Conservation (phyloP, 1,284 basidiomycete species). For the Irpex sp. region DNA sequence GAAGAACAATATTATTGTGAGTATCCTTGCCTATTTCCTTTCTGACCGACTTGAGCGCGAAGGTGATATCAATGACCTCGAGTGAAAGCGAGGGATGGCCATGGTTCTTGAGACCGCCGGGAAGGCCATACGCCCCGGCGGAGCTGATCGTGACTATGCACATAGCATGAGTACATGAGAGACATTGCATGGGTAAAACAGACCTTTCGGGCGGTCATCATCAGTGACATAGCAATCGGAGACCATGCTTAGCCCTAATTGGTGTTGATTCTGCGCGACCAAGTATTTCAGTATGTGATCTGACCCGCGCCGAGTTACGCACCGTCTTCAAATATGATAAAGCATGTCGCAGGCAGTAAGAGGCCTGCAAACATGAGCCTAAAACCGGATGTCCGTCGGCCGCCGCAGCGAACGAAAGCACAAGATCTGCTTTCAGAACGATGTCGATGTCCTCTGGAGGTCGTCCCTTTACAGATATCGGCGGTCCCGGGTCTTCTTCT, state of each 20-base stretch:
- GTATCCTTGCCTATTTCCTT: not conserved
- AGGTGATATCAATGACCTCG: slow-evolving; percentile 1
- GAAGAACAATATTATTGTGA: not conserved
- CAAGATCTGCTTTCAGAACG: slow-evolving; percentile 45
- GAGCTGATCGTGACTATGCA: slow-evolving; percentile 2
- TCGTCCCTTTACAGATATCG: slow-evolving; percentile 31
- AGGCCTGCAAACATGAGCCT: slow-evolving; percentile 38
- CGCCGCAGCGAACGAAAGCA: slow-evolving; percentile 50
- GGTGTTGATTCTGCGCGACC: slow-evolving; percentile 47
- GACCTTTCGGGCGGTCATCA: slow-evolving; percentile 41
- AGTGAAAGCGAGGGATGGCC: not conserved
- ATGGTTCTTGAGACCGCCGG: not conserved
- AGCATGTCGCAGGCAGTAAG: slow-evolving; percentile 48
- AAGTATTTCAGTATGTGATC: not conserved
- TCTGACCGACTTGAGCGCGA: not conserved
- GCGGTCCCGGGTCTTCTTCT: slow-evolving; percentile 30
- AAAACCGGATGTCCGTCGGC: slow-evolving; percentile 40
- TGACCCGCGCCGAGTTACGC: slow-evolving; percentile 18
- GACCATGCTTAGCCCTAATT: slow-evolving; percentile 53
- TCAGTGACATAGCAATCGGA: slow-evolving; percentile 44
- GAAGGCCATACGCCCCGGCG: not conserved
- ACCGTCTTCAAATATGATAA: slow-evolving; percentile 49
- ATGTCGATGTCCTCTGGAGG: slow-evolving; percentile 47
- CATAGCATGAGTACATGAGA: slow-evolving; percentile 6
- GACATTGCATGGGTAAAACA: slow-evolving; percentile 12